A percentile compares a stretch with the other conserved stretches of the same genome.
Conservation (phyloP, 2,329 filamentous ascomycete genomes). For the Xylaria multiplex region DNA sequence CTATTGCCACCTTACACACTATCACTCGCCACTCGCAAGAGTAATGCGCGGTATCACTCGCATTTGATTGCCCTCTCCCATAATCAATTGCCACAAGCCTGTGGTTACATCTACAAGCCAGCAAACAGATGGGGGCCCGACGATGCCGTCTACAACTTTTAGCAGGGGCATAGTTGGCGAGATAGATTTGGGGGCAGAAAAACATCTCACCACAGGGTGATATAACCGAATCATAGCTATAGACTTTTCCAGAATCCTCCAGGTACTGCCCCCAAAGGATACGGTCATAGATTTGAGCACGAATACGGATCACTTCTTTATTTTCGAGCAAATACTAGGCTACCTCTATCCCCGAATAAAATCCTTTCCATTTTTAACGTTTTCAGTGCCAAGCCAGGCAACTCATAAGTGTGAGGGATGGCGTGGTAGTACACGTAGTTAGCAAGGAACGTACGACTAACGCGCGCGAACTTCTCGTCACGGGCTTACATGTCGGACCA, state of each 20-base stretch:
- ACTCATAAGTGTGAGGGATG: conserved; percentile 5
- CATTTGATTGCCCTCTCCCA: conserved; percentile 3
- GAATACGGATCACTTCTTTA: conserved; percentile 2
- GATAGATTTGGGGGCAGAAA: conserved; percentile 24
- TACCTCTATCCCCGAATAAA: conserved; percentile 3
- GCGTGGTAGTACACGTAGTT: conserved; percentile 8
- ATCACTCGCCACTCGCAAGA: neutral
- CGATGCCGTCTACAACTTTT: neutral
- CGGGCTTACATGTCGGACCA: conserved; percentile 3
- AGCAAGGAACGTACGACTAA: neutral
- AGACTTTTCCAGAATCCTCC: neutral
- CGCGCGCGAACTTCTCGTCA: neutral
- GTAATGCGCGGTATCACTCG: neutral
- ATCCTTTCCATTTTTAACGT: conserved; percentile 5
- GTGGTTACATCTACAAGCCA: neutral
- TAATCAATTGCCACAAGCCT: neutral
- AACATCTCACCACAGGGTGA: neutral
- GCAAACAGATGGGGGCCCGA: neutral
- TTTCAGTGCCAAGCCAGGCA: conserved; percentile 1
- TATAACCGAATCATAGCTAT: conserved; percentile 3
- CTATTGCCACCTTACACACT: neutral
- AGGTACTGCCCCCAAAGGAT: conserved; percentile 16
- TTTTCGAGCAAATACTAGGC: conserved; percentile 2
- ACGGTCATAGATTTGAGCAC: conserved; percentile 1
- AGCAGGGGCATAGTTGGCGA: conserved; percentile 11